A percentile compares a stretch with the other conserved stretches of the same genome.
phyloP scores from a whole-genome alignment of 2,329 filamentous ascomycete species.

The Aspergillus fumigatiaffinis region DNA sequence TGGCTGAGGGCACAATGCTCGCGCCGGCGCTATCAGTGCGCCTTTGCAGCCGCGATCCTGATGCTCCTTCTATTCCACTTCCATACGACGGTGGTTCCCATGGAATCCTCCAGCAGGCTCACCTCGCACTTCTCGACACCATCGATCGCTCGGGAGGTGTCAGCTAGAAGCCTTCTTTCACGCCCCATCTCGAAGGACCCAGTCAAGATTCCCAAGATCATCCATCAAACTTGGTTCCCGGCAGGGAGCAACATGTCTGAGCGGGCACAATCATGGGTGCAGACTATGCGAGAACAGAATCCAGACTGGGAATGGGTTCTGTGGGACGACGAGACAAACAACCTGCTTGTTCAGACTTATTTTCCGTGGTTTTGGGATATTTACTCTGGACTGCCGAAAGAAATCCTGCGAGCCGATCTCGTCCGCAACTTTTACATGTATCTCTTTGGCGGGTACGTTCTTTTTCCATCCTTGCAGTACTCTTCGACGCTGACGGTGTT shows the following conservation, averaged over 20 bases:
- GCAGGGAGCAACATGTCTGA: conserved; percentile 20
- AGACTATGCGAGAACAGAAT: conserved; percentile 12
- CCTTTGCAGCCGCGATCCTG: neutral
- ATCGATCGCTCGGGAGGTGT: neutral
- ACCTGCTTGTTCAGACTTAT: conserved; percentile 12
- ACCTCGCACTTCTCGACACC: neutral
- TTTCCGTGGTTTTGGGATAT: conserved; percentile 18
- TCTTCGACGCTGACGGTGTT: neutral
- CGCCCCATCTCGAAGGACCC: conserved; percentile 11
- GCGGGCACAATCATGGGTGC: conserved; percentile 15
- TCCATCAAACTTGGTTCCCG: conserved; percentile 21
- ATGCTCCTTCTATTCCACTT: neutral
- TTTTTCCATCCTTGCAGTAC: neutral
- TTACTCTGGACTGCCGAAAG: conserved; percentile 13
- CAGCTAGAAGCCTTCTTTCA: conserved; percentile 10
- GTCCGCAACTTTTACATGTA: conserved; percentile 20
- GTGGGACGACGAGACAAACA: conserved; percentile 18
- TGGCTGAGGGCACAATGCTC: neutral
- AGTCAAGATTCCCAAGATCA: conserved; percentile 16
- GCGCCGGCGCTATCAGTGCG: neutral
- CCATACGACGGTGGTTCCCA: neutral
- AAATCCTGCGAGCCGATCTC: conserved; percentile 17
- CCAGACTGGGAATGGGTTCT: conserved; percentile 20
- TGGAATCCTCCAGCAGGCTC: neutral
- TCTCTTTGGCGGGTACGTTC: conserved; percentile 15